phyloP scores from a whole-genome alignment of 108 stramenopile species.

The Stephanodiscus minutulus region DNA sequence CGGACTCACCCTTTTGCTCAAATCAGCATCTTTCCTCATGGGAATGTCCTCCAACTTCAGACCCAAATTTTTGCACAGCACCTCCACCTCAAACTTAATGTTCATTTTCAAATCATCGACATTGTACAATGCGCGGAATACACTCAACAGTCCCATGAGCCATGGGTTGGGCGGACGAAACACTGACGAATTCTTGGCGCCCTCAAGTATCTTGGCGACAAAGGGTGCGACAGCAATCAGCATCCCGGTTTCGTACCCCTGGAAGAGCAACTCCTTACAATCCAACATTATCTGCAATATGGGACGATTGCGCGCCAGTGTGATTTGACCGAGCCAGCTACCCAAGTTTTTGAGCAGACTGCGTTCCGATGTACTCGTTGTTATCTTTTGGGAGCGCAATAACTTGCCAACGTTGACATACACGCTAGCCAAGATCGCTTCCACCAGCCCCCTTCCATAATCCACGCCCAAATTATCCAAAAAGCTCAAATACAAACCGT shows the following conservation, averaged over 20 bases:
- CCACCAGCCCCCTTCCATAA: conserved; percentile 88
- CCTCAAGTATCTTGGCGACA: conserved; percentile 97
- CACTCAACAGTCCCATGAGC: conserved; percentile 96
- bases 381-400: conserved; percentile 92
- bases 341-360: conserved; percentile 98
- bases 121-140: conserved; percentile 92
- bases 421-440: conserved; percentile 90
- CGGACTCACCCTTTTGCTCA: conserved; percentile 81
- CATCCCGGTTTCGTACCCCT: conserved; percentile 97
- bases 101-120: conserved; percentile 99
- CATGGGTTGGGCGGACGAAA: conserved; percentile 99
- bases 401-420: conserved; percentile 93
- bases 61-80: conserved; percentile 96
- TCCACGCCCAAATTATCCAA: conserved; percentile 90
- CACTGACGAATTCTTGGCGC: conserved; percentile 88
- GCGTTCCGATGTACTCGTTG: conserved; percentile 94
- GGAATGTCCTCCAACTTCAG: conserved; percentile 93
- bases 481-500: conserved; percentile 90
- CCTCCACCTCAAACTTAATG: conserved; percentile 99
- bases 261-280: conserved; percentile 95
- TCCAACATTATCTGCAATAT: conserved; percentile 97
- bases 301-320: conserved; percentile 95
- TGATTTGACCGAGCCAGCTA: conserved; percentile 98
- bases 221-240: conserved; percentile 98
- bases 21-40: conserved; percentile 58